Evolutionary conservation across 1,139 yeast genomes (phyloP).

Genomic region (Suhomyces anneliseae): DNA sequence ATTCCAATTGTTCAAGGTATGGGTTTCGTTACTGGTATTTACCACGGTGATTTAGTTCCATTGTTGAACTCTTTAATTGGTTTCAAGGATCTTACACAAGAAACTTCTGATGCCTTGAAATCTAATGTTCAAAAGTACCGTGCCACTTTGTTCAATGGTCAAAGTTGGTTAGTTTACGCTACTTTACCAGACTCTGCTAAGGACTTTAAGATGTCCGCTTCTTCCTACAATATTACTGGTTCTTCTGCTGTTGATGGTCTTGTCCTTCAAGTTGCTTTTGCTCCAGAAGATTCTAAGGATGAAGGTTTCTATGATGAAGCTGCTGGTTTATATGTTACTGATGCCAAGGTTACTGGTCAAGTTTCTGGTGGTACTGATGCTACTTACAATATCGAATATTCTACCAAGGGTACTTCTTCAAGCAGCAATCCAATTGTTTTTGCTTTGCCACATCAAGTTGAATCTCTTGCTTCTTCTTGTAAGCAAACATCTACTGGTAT

Average conservation of each 20-base stretch:
- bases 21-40: slow-evolving; percentile 54
- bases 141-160: slow-evolving; percentile 50
- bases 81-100: slow-evolving; percentile 43
- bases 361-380: slow-evolving; percentile 39
- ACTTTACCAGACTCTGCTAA: slow-evolving; percentile 43
- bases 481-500: slow-evolving; percentile 46
- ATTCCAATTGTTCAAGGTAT: slow-evolving; percentile 64
- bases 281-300: slow-evolving; percentile 20
- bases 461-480: slow-evolving; percentile 44
- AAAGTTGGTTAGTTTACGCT: slow-evolving; percentile 61
- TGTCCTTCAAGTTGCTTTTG: slow-evolving; percentile 60
- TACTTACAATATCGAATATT: slow-evolving; percentile 52
- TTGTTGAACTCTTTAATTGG: slow-evolving; percentile 56
- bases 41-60: slow-evolving; percentile 58
- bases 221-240: slow-evolving; percentile 43
- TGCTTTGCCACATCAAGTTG: slow-evolving; percentile 73
- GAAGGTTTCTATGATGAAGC: slow-evolving; percentile 35
- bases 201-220: slow-evolving; percentile 37
- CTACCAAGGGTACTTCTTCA: slow-evolving; percentile 52
- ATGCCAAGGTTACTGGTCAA: slow-evolving; percentile 31
- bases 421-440: slow-evolving; percentile 56
- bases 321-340: slow-evolving; percentile 41
- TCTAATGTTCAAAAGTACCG: slow-evolving; percentile 52
- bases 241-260: slow-evolving; percentile 51
- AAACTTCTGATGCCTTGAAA: slow-evolving; percentile 41